Conservation (phyloP, 768 basidiomycete genomes). For the Russula sp. region DNA sequence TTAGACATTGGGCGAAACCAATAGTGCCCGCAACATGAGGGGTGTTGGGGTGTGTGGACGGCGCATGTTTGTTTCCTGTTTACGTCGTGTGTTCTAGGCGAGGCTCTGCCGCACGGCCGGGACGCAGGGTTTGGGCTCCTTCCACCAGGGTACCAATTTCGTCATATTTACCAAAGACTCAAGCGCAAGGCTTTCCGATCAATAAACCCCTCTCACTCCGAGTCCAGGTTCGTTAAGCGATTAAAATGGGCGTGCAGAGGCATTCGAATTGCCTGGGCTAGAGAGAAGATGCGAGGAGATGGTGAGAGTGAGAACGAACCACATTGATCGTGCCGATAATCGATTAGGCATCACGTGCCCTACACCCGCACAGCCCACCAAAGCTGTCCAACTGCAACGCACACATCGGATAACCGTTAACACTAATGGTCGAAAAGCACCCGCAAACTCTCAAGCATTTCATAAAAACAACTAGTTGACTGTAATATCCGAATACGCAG, state of each 20-base stretch:
- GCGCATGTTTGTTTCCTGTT: not conserved
- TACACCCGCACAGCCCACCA: not conserved
- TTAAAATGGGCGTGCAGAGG: not conserved
- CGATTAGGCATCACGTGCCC: constrained; percentile 8
- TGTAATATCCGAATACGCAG: not conserved
- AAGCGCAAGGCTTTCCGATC: not conserved
- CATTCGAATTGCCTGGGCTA: not conserved
- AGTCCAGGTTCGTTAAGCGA: not conserved
- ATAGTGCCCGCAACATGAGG: not conserved
- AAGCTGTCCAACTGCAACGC: not conserved
- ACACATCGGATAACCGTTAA: not conserved
- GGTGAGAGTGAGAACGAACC: not conserved
- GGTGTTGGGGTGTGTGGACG: not conserved
- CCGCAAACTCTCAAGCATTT: not conserved
- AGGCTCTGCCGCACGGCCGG: not conserved
- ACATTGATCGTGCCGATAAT: not conserved
- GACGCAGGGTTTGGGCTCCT: not conserved
- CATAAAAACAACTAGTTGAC: not conserved
- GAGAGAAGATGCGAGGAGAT: not conserved
- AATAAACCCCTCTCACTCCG: not conserved
- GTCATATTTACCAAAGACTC: not conserved
- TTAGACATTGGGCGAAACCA: not conserved
- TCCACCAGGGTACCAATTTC: too few species aligned
- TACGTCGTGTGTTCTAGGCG: constrained; percentile 4
- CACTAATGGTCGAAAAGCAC: not conserved